A percentile compares a stretch with the other conserved stretches of the same genome.
Conservation (phyloP, 2,329 filamentous ascomycete genomes). For the Xylaria sp. region DNA sequence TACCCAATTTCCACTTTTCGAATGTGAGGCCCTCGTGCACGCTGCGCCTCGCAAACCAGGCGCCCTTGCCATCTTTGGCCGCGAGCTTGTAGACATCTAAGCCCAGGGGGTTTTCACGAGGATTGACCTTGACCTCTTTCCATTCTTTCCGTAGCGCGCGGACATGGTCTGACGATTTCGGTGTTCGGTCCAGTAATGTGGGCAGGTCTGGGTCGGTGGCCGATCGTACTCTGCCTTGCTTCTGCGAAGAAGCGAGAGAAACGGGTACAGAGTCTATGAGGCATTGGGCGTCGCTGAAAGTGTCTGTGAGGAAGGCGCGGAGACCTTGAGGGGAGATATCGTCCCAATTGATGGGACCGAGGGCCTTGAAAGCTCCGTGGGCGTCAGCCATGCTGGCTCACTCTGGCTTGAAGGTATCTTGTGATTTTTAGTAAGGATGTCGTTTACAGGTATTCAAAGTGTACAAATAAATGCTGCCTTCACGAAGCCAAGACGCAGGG, state of each 20-base stretch:
- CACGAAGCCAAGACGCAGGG: not conserved
- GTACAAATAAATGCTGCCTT: not conserved
- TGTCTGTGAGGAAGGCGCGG: slow-evolving; percentile 55
- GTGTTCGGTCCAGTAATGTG: slow-evolving; percentile 45
- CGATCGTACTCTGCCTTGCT: slow-evolving; percentile 53
- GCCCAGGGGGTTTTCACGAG: slow-evolving; percentile 73
- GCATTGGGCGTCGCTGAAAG: slow-evolving; percentile 69
- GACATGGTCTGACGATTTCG: slow-evolving; percentile 55
- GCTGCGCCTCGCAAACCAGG: slow-evolving; percentile 88
- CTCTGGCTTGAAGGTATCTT: not conserved
- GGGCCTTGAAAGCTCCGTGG: slow-evolving; percentile 56
- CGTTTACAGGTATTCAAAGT: slow-evolving; percentile 4
- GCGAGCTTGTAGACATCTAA: slow-evolving; percentile 80
- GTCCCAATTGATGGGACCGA: slow-evolving; percentile 55
- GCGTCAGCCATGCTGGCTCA: slow-evolving; percentile 23
- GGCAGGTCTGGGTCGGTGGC: slow-evolving; percentile 57
- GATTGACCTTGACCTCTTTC: slow-evolving; percentile 78
- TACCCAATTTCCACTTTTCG: slow-evolving; percentile 73
- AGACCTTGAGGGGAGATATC: slow-evolving; percentile 49
- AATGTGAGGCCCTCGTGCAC: slow-evolving; percentile 80
- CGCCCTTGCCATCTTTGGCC: slow-evolving; percentile 77
- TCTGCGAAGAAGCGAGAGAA: slow-evolving; percentile 45
- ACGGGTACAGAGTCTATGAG: slow-evolving; percentile 77
- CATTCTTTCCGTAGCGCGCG: slow-evolving; percentile 74
- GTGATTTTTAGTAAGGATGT: not conserved